Base-by-base conservation (phyloP, 139 green algal species). In the Tetraselmis chui region DNA sequence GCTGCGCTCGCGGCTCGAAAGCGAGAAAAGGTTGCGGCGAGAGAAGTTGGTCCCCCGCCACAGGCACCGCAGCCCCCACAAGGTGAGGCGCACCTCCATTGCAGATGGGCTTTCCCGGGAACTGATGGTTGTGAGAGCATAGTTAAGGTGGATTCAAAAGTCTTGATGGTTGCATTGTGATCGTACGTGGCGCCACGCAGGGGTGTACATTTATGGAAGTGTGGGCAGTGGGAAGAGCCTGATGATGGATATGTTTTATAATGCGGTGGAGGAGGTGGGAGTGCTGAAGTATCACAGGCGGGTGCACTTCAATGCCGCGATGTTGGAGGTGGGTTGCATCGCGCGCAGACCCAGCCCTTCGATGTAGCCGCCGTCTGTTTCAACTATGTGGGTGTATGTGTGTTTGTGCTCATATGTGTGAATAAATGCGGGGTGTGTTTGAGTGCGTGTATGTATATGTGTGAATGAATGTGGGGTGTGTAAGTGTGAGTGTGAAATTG, bases 281-380 rank as follows among this genome's bases (percentile, higher is more conserved):
- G 28, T 29, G 28, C 45, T 91, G 74, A 45, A 83, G 0, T 77
- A 79, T 5, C 30, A 30, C 1, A 84, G 91, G 2, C 88, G 92
- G 75, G 76, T 95, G 84, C 93, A 97, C 86, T 97, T 94, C 89
- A 96, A 96, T 84, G 87, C 90, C 24, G 91, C 89, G 25, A 92
- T 96, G 90, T 85, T 95, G 25, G 92, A 95, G 80, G 80, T 89
- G 2, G n/a, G n/a, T 30, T 95, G 85, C 86, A 76, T 59, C 85
- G 87, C 2, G 79, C 93, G 78, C 89, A 94, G 78, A 28, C 84
- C 67, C 74, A 90, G 22, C 91, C 93, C 18, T 81, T 76, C 32
- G 82, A 86, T 79, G 83, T 91, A 78, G 76, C 84, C 0, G 84
- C n/a, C n/a, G n/a, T n/a, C n/a, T n/a, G n/a, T n/a, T n/a, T n/a